Base-by-base conservation (phyloP, 495 filamentous ascomycete species). In the Aspergillus baeticus region DNA sequence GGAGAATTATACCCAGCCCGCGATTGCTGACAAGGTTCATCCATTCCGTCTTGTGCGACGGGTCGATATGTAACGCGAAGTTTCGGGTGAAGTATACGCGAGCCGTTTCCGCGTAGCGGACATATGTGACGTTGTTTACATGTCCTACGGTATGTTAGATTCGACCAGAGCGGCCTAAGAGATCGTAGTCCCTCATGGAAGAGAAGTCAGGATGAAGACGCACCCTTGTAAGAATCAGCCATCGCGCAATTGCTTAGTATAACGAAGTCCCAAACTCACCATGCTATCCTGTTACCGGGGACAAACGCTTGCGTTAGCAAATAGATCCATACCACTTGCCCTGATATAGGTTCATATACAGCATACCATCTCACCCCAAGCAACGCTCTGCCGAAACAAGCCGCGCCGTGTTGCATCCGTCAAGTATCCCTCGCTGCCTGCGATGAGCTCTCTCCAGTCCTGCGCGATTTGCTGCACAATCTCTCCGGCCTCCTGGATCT, bases 331-430 rank as follows among this genome's bases (percentile, higher is more conserved):
- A 29, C 8, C 26, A 29, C 26, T 4, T 8, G 8, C 26, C 26
- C 26, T 4, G 8, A 8, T 8, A 29, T 29, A 29, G 26, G 8
- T 29, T 29, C 26, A 29, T 29, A 29, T 29, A 8, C 26, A 41
- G 22, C 67, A 42, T 79, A 89, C 92, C 90, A 92, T 91, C 74
- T 98, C 93, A 31, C 91, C 92, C 92, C 91, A 96, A 0, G 85
- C 87, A 18, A 97, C 86, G 66, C 80, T 76, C 62, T 91, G 85
- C n/a, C 81, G 69, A 55, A 82, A 85, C 36, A 95, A 66, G 4
- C 90, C 89, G 50, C 82, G 77, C 23, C 87, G 72, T 53, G 80
- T 76, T 47, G 79, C 77, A 15, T 80, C 83, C 0, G 88, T 87
- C 56, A 97, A 65, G 66, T 87, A 98, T 5, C 93, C 93, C 62